Evolutionary conservation across 495 filamentous ascomycete species (phyloP), one percentile per base, ranked within the genome.

Genomic region (Talaromyces adpressus): DNA sequence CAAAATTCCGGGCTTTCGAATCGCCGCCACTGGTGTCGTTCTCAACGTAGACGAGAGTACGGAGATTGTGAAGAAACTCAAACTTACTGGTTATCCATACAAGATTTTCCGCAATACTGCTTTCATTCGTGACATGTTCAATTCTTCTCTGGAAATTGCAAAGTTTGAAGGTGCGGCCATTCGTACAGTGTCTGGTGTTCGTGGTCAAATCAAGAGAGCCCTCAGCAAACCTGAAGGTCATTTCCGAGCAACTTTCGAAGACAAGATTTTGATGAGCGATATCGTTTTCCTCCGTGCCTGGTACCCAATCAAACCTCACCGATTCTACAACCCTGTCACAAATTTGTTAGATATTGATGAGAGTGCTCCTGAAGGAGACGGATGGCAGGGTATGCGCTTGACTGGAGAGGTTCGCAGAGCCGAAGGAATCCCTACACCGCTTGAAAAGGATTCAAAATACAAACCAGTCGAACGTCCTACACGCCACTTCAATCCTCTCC

Each of bases 91-190:
- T 66, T 81, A 85, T 29, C 91, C 94, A 6, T 93, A 91, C 79
- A 98, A 98, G 80, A 96, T 98, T 75, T 98, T 97, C 84, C 95
- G 95, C 72, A 98, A 98, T 77, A 98, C 94, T 0, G 92, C 94
- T 18, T 98, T 98, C 76, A 94, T 98, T 80, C 93, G 92, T 72
- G 91, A 97, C 73, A 98, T 98, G 94, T 98, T 98, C 81, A 92
- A 84, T 69, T 87, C 88, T 1, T 79, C 90, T 0, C 83, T 98
- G 14, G 94, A 98, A 72, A 92, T 98, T 63, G 93, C 94, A 72
- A 98, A 98, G 75, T 98, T 98, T 69, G 94, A 98, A 78, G 95
- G 94, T 41, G 94, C 94, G 9, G 86, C 89, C 53, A 93, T 98
- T 75, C 89, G 91, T 62, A 98, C 94, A 1, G 94, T 98, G 27